Base-by-base conservation (phyloP, 768 basidiomycete genomes). In the Mycena alexandri region DNA sequence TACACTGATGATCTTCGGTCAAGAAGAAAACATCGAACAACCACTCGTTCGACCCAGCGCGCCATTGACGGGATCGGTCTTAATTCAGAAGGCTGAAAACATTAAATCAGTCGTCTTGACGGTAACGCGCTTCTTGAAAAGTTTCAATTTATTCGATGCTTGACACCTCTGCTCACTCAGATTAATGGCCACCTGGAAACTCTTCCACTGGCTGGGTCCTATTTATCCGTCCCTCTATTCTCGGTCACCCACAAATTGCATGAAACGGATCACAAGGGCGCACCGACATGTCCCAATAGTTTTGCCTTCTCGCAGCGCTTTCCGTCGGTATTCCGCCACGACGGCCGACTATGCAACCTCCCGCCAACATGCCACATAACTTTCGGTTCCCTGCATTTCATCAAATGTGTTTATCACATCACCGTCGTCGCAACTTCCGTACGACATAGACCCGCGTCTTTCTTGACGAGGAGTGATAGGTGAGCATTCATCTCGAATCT, bases 361-460 rank as follows among this genome's bases (percentile, higher is more conserved):
- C 64, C 64, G 12, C 64, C 64, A 25, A 59, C 64, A 19, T 60
- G 56, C 12, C 22, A 54, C 21, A 60, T 65, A 38, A 9, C 33
- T 4, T 38, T 65, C 43, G 34, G 41, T 22, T 21, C 34, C 2
- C 4, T 29, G 16, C 13, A 59, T 14, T 65, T 47, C 9, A 22
- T 65, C 21, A 59, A 41, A 53, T 65, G 64, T 13, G 17, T 43
- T 42, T 65, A 65, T 17, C 51, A 51, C 17, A 58, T 65, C 19
- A 60, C 64, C 36, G 57, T 59, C 29, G 38, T 51, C 24, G 64
- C 60, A 1, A 33, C 43, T 1, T 65, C 64, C 17, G 33, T 42
- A 2, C 64, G 57, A 41, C 54, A 64, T 48, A 57, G 64, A 6
- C 41, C 6, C 3, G 38, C 64, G 9, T 54, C 64, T 21, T 65